A percentile compares a stretch with the other conserved stretches of the same genome.
Conservation (phyloP, 192 early-diverging fungal species). For the Neocallimastix lanati region DNA sequence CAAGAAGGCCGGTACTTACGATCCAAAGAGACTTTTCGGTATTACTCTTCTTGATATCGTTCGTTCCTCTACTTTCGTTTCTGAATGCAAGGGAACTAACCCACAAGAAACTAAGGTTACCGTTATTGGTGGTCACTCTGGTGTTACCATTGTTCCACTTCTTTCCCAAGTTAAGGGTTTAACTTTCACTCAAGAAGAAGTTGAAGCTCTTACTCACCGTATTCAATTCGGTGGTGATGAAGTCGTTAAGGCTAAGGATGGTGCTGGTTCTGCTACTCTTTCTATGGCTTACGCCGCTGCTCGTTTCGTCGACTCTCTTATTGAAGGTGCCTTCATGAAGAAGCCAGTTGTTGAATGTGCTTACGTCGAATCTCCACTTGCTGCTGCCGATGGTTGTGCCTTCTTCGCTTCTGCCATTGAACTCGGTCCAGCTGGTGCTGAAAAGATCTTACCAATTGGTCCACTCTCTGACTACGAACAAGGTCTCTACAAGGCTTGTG, state of each 20-base stretch:
- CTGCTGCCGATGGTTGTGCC: slow-evolving; percentile 32
- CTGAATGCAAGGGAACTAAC: slow-evolving; percentile 52
- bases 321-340: slow-evolving; percentile 36
- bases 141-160: slow-evolving; percentile 85
- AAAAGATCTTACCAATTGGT: slow-evolving; percentile 69
- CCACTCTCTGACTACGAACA: slow-evolving; percentile 58
- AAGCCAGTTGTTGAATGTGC: slow-evolving; percentile 76
- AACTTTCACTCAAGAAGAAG: slow-evolving; percentile 59
- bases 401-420: slow-evolving; percentile 60
- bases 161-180: slow-evolving; percentile 50
- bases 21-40: slow-evolving; percentile 74
- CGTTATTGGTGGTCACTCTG: slow-evolving; percentile 57
- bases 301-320: slow-evolving; percentile 71
- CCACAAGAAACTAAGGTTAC: slow-evolving; percentile 31
- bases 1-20: slow-evolving; percentile 75
- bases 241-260: slow-evolving; percentile 93
- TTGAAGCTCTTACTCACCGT: slow-evolving; percentile 73
- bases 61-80: slow-evolving; percentile 79
- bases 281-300: slow-evolving; percentile 75
- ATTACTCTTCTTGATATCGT: slow-evolving; percentile 90
- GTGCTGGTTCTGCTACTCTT: slow-evolving; percentile 51
- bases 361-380: slow-evolving; percentile 56
- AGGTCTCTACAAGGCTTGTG: slow-evolving; percentile 49
- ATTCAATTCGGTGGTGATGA: slow-evolving; percentile 98
- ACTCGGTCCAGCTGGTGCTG: slow-evolving; percentile 56